Conservation (phyloP, 2,329 filamentous ascomycete genomes). For the Keithomyces neogunnii region DNA sequence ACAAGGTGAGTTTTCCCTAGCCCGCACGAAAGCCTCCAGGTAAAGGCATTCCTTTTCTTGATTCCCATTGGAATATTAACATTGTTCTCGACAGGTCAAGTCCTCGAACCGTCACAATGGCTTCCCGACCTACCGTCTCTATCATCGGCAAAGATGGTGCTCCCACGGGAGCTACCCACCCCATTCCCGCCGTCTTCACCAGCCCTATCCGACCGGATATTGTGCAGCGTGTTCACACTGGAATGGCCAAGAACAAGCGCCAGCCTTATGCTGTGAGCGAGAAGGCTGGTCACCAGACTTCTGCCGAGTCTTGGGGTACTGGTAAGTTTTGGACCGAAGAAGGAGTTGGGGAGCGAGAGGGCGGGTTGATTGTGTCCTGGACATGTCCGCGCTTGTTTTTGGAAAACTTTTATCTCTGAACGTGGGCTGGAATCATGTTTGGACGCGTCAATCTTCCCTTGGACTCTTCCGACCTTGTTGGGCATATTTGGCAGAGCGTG, state of each 20-base stretch:
- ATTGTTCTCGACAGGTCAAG: constrained; percentile 11
- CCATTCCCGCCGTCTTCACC: constrained; percentile 94
- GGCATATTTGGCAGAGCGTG: background rate
- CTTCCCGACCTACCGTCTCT: constrained; percentile 94
- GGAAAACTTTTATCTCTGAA: background rate
- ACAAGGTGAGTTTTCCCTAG: constrained; percentile 22
- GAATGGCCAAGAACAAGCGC: constrained; percentile 99
- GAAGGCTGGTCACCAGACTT: constrained; percentile 99
- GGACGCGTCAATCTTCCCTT: background rate
- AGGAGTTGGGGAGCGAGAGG: no score
- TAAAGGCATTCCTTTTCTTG: background rate
- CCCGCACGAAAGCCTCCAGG: no score
- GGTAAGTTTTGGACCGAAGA: constrained; percentile 50
- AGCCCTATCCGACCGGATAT: constrained; percentile 98
- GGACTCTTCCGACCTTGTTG: background rate
- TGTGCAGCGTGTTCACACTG: constrained; percentile 97
- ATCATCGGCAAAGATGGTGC: constrained; percentile 95
- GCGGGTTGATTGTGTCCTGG: no score
- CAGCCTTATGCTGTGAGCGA: constrained; percentile 99
- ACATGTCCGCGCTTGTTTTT: background rate
- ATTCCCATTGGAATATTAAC: background rate
- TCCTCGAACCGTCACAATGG: constrained; percentile 55
- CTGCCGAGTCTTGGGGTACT: constrained; percentile 99
- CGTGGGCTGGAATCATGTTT: no score
- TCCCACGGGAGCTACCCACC: constrained; percentile 79